Percentiles rank a stretch among this genome's conserved stretches.
Conservation (phyloP, 768 basidiomycete genomes). For the Boletus reticulatus region DNA sequence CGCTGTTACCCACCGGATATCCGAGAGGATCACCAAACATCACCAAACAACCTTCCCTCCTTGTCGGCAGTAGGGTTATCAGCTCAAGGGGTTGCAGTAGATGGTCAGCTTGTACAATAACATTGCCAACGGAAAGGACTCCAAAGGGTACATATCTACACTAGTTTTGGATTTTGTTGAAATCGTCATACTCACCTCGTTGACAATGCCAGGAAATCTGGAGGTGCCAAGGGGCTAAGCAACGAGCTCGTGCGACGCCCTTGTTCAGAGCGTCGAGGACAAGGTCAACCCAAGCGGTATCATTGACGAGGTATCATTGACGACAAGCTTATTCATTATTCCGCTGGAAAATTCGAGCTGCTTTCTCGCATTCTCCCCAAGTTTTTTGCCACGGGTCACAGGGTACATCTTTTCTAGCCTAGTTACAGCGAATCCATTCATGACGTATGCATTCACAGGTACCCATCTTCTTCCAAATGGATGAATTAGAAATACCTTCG, state of each 20-base stretch:
- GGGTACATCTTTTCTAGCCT: constrained; percentile 45
- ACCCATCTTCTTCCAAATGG: constrained; percentile 99
- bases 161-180: background rate
- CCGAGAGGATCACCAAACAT: constrained; percentile 62
- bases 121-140: constrained; percentile 76
- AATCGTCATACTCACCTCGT: constrained; percentile 1
- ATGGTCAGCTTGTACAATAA: too few species aligned
- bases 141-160: constrained; percentile 42
- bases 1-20: constrained; percentile 88
- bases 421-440: background rate
- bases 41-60: constrained; percentile 49
- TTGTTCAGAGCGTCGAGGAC: constrained; percentile 93
- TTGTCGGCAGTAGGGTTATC: too few species aligned
- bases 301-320: too few species aligned
- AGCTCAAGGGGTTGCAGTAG: too few species aligned
- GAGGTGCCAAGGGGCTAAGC: constrained; percentile 84
- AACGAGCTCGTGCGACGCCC: constrained; percentile 96
- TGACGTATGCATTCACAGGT: constrained; percentile 48
- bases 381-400: constrained; percentile 88
- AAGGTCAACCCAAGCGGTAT: constrained; percentile 81
- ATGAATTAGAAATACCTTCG: constrained; percentile 85
- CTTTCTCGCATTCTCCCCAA: constrained; percentile 91
- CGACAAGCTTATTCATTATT: constrained; percentile 72
- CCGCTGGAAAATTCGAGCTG: constrained; percentile 92
- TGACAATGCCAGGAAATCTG: constrained; percentile 49